These are phyloP conservation scores for Chaetomium cochliodes DNA, from an alignment of 495 filamentous ascomycete genomes.

Conservation along the genomic window DNA sequence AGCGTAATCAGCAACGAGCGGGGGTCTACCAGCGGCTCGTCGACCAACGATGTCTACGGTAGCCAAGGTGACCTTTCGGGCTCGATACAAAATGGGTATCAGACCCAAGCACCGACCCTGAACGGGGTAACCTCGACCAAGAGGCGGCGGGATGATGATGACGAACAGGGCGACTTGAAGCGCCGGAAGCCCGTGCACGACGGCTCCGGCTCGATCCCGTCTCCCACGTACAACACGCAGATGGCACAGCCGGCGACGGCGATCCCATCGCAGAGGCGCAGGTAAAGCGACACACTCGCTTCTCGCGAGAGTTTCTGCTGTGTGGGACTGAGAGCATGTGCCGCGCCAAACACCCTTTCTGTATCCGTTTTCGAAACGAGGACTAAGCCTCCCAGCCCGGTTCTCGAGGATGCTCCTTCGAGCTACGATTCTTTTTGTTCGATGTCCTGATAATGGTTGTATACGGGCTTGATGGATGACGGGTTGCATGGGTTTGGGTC, in stretches of 20 bases:
- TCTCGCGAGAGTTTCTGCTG: background rate
- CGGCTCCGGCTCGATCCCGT: slow-evolving; percentile 39
- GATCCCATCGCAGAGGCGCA: slow-evolving; percentile 36
- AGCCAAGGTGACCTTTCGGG: slow-evolving; percentile 57
- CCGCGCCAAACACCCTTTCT: slow-evolving; percentile 27
- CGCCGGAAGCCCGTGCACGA: slow-evolving; percentile 77
- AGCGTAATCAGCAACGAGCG: slow-evolving; percentile 87
- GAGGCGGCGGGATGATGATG: slow-evolving; percentile 77
- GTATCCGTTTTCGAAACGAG: slow-evolving; percentile 37
- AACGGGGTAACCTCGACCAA: slow-evolving; percentile 53
- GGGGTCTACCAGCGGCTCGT: slow-evolving; percentile 63
- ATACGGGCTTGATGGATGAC: slow-evolving; percentile 39
- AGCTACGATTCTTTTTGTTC: slow-evolving; percentile 27
- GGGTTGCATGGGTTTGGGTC: slow-evolving; percentile 23
- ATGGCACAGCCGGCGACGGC: slow-evolving; percentile 48
- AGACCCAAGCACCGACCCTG: slow-evolving; percentile 55
- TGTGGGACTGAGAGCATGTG: background rate
- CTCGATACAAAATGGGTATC: slow-evolving; percentile 60
- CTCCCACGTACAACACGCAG: slow-evolving; percentile 46
- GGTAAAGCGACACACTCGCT: slow-evolving; percentile 21
- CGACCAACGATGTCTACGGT: slow-evolving; percentile 65
- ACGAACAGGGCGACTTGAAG: slow-evolving; percentile 72
- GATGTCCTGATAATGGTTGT: slow-evolving; percentile 39
- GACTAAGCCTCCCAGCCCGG: background rate
- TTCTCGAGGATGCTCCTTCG: slow-evolving; percentile 32